phyloP scores from a whole-genome alignment of 208 protist species.

The Plasmodiophora brassicae region DNA sequence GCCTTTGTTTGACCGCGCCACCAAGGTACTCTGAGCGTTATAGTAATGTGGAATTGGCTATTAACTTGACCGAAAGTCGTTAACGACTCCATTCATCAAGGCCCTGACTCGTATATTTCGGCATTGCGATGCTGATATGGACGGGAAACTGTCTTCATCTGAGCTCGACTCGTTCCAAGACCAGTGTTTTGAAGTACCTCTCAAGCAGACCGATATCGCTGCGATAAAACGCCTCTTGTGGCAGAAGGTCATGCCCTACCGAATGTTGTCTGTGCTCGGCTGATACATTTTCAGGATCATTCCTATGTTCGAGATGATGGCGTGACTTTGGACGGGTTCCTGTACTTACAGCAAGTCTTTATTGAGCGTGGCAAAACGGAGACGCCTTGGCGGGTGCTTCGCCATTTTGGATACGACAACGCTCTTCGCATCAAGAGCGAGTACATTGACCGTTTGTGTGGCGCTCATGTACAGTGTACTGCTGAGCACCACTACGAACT shows the following conservation, averaged over 20 bases:
- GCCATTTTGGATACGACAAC: not conserved
- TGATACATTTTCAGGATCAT: not conserved
- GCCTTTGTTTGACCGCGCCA: not conserved
- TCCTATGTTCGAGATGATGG: not conserved
- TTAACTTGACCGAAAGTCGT: not conserved
- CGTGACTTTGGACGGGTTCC: not conserved
- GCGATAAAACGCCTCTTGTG: not conserved
- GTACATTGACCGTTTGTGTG: not conserved
- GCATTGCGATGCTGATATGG: slow-evolving; percentile 26
- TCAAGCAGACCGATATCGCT: not conserved
- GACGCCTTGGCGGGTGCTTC: slow-evolving; percentile 1
- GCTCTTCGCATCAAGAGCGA: not conserved
- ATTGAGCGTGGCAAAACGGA: not conserved
- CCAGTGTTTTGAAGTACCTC: not conserved
- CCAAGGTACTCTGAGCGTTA: not conserved
- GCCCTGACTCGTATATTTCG: not conserved
- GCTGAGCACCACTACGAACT: not conserved
- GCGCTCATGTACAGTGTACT: not conserved
- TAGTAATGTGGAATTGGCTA: not conserved
- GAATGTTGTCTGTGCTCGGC: no score
- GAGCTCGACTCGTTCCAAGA: slow-evolving; percentile 14
- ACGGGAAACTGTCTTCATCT: not conserved
- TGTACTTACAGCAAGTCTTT: not conserved
- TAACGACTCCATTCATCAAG: not conserved
- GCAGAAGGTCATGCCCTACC: not conserved